Base-by-base conservation (phyloP, 139 green algal genomes). In the Chara braunii region DNA sequence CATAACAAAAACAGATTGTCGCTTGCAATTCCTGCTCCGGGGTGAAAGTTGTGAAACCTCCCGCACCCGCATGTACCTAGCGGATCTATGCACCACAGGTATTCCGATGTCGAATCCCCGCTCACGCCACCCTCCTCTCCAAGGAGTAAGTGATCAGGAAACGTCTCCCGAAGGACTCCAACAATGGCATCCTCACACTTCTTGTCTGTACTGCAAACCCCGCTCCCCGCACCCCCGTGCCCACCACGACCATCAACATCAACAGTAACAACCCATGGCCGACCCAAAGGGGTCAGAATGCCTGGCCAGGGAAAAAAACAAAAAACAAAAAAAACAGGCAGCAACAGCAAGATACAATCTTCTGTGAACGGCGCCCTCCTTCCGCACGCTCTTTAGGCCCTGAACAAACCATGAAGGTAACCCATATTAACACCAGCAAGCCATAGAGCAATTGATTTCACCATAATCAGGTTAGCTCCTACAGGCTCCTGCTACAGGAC, bases 11-110 rank as follows among this genome's bases (percentile, higher is more conserved):
- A n/a, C n/a, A n/a, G n/a, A n/a, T n/a, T n/a, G n/a, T n/a, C n/a
- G n/a, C n/a, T n/a, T n/a, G n/a, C n/a, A n/a, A n/a, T n/a, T n/a
- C n/a, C n/a, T n/a, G n/a, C n/a, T n/a, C n/a, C n/a, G n/a, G n/a
- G n/a, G n/a, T n/a, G n/a, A n/a, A n/a, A n/a, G n/a, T n/a, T n/a
- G n/a, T n/a, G n/a, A n/a, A n/a, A n/a, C n/a, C n/a, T n/a, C n/a
- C n/a, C n/a, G n/a, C n/a, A n/a, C n/a, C n/a, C n/a, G 9, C 14
- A 43, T 40, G 29, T 9, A 75, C 66, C 74, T 3, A 92, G 56
- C 18, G 89, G 90, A 68, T 96, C 88, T 6, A 95, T 78, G 60
- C 82, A 91, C 90, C 90, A 96, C 8, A 96, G 78, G 68, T 90
- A 94, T 9, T 86, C 77, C 30, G 77, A 87, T 40, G 53, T 24